phyloP scores from a whole-genome alignment of 2,329 filamentous ascomycete genomes.

The Aspergillus sp. region DNA sequence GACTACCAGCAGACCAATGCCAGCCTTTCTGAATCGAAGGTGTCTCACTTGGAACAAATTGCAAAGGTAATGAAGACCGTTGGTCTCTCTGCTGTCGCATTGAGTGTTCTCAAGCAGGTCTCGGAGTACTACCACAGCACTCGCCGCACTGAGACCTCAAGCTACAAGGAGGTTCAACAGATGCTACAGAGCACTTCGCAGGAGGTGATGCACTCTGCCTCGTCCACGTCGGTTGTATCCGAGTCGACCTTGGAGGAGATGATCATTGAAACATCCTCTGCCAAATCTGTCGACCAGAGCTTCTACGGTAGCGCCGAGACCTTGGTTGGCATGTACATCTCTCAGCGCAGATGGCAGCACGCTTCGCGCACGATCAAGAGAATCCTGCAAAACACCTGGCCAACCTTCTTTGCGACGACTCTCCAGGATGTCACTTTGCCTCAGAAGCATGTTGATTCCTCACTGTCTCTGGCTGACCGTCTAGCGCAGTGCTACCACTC shows the following conservation, averaged over 20 bases:
- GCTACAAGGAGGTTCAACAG: slow-evolving; percentile 46
- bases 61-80: slow-evolving; percentile 49
- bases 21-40: slow-evolving; percentile 40
- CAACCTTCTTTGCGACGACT: slow-evolving; percentile 46
- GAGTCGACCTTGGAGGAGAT: slow-evolving; percentile 47
- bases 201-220: slow-evolving; percentile 42
- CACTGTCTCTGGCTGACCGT: slow-evolving; percentile 48
- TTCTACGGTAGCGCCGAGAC: slow-evolving; percentile 44
- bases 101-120: slow-evolving; percentile 50
- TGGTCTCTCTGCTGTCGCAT: slow-evolving; percentile 46
- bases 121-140: slow-evolving; percentile 45
- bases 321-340: slow-evolving; percentile 44
- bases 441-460: slow-evolving; percentile 44
- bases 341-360: slow-evolving; percentile 49
- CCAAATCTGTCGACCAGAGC: slow-evolving; percentile 41
- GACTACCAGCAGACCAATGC: slow-evolving; percentile 51
- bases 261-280: slow-evolving; percentile 44
- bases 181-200: slow-evolving; percentile 45
- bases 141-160: slow-evolving; percentile 29
- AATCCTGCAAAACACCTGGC: slow-evolving; percentile 50
- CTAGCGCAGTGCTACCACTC: slow-evolving; percentile 48
- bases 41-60: slow-evolving; percentile 39
- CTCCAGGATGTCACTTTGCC: slow-evolving; percentile 48
- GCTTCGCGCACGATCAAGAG: slow-evolving; percentile 48
- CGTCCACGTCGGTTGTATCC: slow-evolving; percentile 38